These are phyloP conservation scores for Mixia osmundae DNA, from an alignment of 1,284 basidiomycete species.

Conservation along the genomic window DNA sequence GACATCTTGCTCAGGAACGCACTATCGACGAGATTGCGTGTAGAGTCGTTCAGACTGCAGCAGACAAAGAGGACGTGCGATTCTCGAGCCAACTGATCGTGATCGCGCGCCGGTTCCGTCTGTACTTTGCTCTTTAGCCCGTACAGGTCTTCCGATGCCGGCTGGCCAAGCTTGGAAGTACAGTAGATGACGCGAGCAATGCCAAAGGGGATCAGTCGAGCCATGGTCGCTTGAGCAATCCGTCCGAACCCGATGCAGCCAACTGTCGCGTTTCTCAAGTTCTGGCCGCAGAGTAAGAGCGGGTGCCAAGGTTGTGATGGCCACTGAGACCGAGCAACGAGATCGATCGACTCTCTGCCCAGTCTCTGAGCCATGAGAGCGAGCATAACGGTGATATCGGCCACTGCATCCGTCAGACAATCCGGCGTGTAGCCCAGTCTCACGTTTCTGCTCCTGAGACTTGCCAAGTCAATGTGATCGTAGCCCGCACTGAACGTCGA, in stretches of 20 bases:
- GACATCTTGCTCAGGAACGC: slow-evolving; percentile 63
- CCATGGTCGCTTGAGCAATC: not conserved
- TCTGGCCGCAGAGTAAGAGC: slow-evolving; percentile 51
- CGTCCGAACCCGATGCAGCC: slow-evolving; percentile 82
- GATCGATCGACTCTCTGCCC: slow-evolving; percentile 28
- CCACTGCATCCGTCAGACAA: slow-evolving; percentile 31
- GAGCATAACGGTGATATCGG: slow-evolving; percentile 67
- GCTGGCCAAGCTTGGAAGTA: slow-evolving; percentile 13
- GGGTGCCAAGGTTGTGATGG: slow-evolving; percentile 50
- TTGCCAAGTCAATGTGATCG: slow-evolving; percentile 54
- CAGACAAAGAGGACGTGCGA: slow-evolving; percentile 65
- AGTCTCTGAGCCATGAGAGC: slow-evolving; percentile 72
- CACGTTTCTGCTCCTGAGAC: slow-evolving; percentile 40
- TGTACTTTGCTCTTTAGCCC: slow-evolving; percentile 3
- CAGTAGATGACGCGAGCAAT: slow-evolving; percentile 43
- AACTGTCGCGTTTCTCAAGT: slow-evolving; percentile 32
- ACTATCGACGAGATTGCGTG: slow-evolving; percentile 47
- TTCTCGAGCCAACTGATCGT: slow-evolving; percentile 41
- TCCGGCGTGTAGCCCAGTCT: slow-evolving; percentile 47
- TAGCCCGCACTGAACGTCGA: slow-evolving; percentile 44
- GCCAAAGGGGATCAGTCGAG: slow-evolving; percentile 49
- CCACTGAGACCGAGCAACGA: slow-evolving; percentile 27
- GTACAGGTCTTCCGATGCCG: slow-evolving; percentile 9
- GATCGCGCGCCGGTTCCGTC: slow-evolving; percentile 10
- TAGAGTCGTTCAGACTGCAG: slow-evolving; percentile 48